A percentile compares a stretch with the other conserved stretches of the same genome.
phyloP scores from a whole-genome alignment of 768 basidiomycete genomes.

The Amanita inopinata region DNA sequence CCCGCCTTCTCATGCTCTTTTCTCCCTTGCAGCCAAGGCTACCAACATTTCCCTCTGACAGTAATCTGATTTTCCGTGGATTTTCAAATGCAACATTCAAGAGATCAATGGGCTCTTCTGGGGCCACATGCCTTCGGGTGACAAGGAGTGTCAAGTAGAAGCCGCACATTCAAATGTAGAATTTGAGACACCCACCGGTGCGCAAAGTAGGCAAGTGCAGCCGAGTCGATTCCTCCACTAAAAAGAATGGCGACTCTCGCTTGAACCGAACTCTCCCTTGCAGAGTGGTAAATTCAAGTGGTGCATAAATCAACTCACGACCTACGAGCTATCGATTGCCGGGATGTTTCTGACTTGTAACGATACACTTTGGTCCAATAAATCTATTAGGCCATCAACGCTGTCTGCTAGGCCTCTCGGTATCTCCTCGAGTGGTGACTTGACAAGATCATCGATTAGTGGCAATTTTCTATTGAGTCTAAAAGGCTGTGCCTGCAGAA shows the following conservation, averaged over 20 bases:
- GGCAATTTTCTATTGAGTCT: slow-evolving; percentile 24
- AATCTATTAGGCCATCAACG: slow-evolving; percentile 40
- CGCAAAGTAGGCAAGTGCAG: slow-evolving; percentile 72
- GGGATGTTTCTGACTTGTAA: slow-evolving; percentile 66
- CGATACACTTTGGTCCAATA: slow-evolving; percentile 58
- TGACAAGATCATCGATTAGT: slow-evolving; percentile 27
- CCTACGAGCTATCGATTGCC: slow-evolving; percentile 19
- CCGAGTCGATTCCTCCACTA: slow-evolving; percentile 94
- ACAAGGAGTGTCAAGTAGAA: no score
- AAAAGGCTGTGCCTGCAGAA: not conserved
- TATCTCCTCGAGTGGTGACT: slow-evolving; percentile 27
- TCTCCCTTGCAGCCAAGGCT: no score
- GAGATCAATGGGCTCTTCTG: slow-evolving; percentile 79
- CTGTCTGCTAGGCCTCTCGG: slow-evolving; percentile 32
- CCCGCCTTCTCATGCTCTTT: slow-evolving; percentile 25
- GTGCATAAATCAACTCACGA: slow-evolving; percentile 19
- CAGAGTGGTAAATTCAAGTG: not conserved
- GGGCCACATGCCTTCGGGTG: slow-evolving; percentile 53
- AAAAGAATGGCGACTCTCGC: slow-evolving; percentile 80
- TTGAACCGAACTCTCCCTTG: slow-evolving; percentile 21
- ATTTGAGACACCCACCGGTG: slow-evolving; percentile 40
- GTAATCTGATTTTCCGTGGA: slow-evolving; percentile 60
- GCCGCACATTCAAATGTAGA: slow-evolving; percentile 2
- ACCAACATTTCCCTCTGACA: slow-evolving; percentile 35
- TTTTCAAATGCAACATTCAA: slow-evolving; percentile 95